Conservation (phyloP, 768 basidiomycete genomes). For the Boletus subcaerulescens region DNA sequence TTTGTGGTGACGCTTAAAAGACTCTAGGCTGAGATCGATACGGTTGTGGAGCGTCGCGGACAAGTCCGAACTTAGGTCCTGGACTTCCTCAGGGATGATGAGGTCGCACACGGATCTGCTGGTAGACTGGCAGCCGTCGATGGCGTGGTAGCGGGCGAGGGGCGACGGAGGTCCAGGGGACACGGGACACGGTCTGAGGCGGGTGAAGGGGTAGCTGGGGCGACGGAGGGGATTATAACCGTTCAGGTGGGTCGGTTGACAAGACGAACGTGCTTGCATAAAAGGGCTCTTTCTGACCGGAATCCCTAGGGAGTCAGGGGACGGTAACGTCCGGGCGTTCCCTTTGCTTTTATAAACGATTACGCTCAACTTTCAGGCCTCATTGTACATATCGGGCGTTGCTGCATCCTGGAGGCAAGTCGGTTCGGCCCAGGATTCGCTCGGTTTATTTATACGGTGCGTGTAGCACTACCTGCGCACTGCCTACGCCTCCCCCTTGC, state of each 20-base stretch:
- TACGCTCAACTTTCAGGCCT: conserved; percentile 16
- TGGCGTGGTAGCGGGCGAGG: conserved; percentile 13
- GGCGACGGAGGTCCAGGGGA: conserved; percentile 18
- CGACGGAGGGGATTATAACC: conserved; percentile 17
- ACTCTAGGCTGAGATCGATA: conserved; percentile 38
- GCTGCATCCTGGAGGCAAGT: conserved; percentile 9
- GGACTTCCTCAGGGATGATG: conserved; percentile 28
- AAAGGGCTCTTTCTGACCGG: conserved; percentile 14
- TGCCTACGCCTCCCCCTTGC: conserved; percentile 6
- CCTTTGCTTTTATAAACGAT: conserved; percentile 32
- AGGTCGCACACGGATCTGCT: conserved; percentile 29
- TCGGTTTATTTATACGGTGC: conserved; percentile 17
- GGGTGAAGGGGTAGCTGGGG: conserved; percentile 14
- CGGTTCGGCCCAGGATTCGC: conserved; percentile 21
- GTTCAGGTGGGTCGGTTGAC: conserved; percentile 16
- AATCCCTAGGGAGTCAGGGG: conserved; percentile 10
- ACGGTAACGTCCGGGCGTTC: conserved; percentile 4
- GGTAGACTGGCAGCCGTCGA: conserved; percentile 5
- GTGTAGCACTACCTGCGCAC: not conserved
- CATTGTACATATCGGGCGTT: conserved; percentile 30
- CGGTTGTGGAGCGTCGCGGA: conserved; percentile 29
- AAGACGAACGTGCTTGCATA: conserved; percentile 37
- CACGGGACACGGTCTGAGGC: conserved; percentile 3
- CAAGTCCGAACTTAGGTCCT: conserved; percentile 32
- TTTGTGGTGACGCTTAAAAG: conserved; percentile 64